Base-by-base conservation (phyloP, 495 filamentous ascomycete species). In the Aspergillus ostianus region DNA sequence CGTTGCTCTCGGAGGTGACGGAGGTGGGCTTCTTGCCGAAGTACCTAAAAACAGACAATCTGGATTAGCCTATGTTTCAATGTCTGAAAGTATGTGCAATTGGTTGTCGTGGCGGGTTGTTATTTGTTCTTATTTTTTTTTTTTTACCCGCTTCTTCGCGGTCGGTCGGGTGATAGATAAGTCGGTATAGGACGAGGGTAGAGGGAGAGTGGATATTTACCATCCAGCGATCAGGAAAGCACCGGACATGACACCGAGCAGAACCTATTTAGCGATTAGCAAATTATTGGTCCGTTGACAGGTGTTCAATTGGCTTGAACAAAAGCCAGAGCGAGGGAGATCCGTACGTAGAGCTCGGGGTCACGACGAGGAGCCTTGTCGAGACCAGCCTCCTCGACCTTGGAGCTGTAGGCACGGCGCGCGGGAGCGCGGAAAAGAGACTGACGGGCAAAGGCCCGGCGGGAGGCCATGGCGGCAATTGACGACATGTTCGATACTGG, bases 181-280 rank as follows among this genome's bases (percentile, higher is more conserved):
- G 56, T 15, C 17, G n/a, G 10, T 36, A 45, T 32, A 53, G 29
- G 44, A 79, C 87, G 86, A 85, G 63, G 92, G 91, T 77, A 90
- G 88, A 56, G 66, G 61, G 56, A 47, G 54, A 63, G 29, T 30
- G 4, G 29, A n/a, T 32, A 73, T 68, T 77, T 64, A 80, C 85
- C 86, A 96, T 67, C 94, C 94, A 58, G 89, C 95, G 70, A 94
- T 83, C 57, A 85, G 84, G 67, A 96, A 90, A 67, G 90, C 89
- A 70, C 87, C 86, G 59, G 90, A 87, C 95, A 98, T 97, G 66
- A 98, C 87, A 68, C 85, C 90, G 60, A 92, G 81, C 53, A 98
- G 87, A 67, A 97, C 86, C 94, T 98, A 64, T 63, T 32, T 18
- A 56, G 8, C 0, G 55, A 55, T 70, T 70, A 70, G 69, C 2